Evolutionary conservation across 371 early-diverging fungal genomes (phyloP), one percentile per base, ranked within the genome.

Genomic region (Mortierella sp.): DNA sequence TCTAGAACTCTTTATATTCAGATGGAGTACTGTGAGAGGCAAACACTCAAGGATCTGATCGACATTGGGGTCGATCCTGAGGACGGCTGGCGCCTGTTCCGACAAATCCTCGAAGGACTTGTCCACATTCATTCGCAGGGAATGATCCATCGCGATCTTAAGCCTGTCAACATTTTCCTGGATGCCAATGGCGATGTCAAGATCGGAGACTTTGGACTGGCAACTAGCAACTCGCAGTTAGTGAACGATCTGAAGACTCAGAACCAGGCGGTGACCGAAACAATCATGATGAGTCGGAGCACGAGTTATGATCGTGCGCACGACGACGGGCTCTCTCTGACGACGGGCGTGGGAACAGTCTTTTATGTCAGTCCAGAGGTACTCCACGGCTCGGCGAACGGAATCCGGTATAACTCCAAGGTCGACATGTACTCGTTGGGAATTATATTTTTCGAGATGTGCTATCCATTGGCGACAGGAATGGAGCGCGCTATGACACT

Each of bases 121-220:
- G 94, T 89, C 26, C 90, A 92, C 71, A 90, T 96, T 41, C 95
- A 95, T 68, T 82, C 88, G 4, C 86, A 92, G 70, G 94, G 94
- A 37, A 93, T 99, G 79, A 98, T 99, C 43, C 99, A 99, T 79
- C 86, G 99, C 59, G 99, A 99, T 81, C 78, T 99, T 39, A 99
- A 99, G 75, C 97, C 97, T 17, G 95, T 92, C 71, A 99, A 96
- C 81, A 88, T 98, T 66, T 92, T 99, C 57, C 81, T 99, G 79
- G 95, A 96, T 72, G 85, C 91, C 21, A 88, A 94, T 49, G 90
- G 89, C 37, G 94, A 94, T 70, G 89, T 97, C 56, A 96, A 96
- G 57, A 94, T 99, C 64, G 98, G 97, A 56, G 99, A 99, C 70
- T 99, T 99, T 83, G 99, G 99, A 0, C 86, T 99, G 57, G 95